Evolutionary conservation across 2,329 filamentous ascomycete genomes (phyloP).

Genomic region (Xylaria hypoxylon): DNA sequence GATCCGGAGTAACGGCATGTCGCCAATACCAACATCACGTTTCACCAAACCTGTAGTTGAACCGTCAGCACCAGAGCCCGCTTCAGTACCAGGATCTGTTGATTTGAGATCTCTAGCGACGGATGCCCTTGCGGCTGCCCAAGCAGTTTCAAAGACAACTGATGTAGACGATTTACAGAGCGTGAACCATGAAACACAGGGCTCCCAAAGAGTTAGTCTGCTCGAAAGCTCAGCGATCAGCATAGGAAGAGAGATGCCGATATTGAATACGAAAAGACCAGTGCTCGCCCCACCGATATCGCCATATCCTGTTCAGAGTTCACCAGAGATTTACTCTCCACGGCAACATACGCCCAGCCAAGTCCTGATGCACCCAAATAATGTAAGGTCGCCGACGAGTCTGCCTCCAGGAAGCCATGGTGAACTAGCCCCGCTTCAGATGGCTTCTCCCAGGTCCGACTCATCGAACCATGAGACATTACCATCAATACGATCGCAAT

Average conservation of each 20-base stretch:
- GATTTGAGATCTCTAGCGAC: conserved; percentile 47
- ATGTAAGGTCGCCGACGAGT: conserved; percentile 53
- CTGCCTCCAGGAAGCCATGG: conserved; percentile 47
- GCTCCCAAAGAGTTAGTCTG: conserved; percentile 38
- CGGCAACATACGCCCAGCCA: conserved; percentile 43
- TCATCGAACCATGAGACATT: conserved; percentile 52
- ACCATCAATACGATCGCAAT: conserved; percentile 53
- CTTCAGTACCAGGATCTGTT: conserved; percentile 36
- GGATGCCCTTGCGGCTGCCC: conserved; percentile 46
- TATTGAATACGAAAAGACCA: conserved; percentile 40
- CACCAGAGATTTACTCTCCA: conserved; percentile 46
- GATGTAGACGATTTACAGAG: conserved; percentile 39
- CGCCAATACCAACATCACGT: conserved; percentile 43
- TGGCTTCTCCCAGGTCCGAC: conserved; percentile 55
- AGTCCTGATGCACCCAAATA: conserved; percentile 50
- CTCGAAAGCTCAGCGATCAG: conserved; percentile 36
- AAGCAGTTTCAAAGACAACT: conserved; percentile 41
- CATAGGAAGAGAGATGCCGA: conserved; percentile 38
- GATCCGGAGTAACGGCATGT: conserved; percentile 50
- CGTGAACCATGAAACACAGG: conserved; percentile 35
- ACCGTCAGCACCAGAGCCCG: conserved; percentile 29
- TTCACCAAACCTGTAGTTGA: conserved; percentile 38
- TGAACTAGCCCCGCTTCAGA: conserved; percentile 53
- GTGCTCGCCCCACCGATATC: conserved; percentile 50
- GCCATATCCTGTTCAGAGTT: conserved; percentile 44